A percentile compares a stretch with the other conserved stretches of the same genome.
phyloP scores from a whole-genome alignment of 2,329 filamentous ascomycete species.

The Zymoseptoria passerinii region DNA sequence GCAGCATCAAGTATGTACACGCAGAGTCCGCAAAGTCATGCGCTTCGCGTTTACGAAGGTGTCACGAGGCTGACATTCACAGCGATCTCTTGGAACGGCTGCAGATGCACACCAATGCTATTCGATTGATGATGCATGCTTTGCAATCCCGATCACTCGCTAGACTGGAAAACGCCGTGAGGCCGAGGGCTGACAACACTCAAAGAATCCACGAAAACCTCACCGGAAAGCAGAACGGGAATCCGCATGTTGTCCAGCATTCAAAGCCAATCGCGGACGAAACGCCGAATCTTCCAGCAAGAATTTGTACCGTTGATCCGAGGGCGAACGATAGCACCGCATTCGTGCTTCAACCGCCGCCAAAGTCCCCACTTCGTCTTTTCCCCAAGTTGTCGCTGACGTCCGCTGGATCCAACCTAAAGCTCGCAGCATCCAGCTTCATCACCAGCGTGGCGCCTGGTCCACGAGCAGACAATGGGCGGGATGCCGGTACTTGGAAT shows the following conservation, averaged over 20 bases:
- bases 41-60: background rate
- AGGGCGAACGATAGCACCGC: background rate
- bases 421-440: background rate
- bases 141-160: slow-evolving; percentile 35
- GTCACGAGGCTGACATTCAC: background rate
- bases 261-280: slow-evolving; percentile 20
- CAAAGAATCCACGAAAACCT: slow-evolving; percentile 24
- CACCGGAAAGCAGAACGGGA: slow-evolving; percentile 20
- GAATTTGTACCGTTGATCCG: slow-evolving; percentile 7
- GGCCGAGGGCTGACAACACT: slow-evolving; percentile 28
- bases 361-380: background rate
- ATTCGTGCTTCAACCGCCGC: background rate
- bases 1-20: slow-evolving; percentile 26
- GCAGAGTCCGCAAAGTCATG: background rate
- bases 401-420: background rate
- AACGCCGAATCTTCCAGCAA: slow-evolving; percentile 14
- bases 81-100: slow-evolving; percentile 32
- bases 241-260: slow-evolving; percentile 25
- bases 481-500: background rate
- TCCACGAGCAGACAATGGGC: background rate
- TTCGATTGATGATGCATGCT: slow-evolving; percentile 34
- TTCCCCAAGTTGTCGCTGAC: background rate
- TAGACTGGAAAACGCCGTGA: slow-evolving; percentile 25
- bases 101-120: slow-evolving; percentile 36
- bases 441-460: background rate